Conservation (phyloP, 495 filamentous ascomycete species). For the Lasiosphaeria miniovina region DNA sequence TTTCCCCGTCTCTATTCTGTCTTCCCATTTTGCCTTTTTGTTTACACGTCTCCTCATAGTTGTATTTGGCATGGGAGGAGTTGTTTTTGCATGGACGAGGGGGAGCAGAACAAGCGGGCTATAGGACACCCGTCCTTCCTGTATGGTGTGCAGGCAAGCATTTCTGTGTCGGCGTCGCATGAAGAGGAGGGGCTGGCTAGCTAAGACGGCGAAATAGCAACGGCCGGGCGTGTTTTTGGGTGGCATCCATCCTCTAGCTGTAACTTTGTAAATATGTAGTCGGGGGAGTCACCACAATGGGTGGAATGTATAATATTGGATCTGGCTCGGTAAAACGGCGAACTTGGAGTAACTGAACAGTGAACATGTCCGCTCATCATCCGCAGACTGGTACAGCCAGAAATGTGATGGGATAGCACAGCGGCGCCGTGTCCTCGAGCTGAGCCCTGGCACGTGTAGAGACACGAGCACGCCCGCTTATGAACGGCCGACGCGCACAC, state of each 20-base stretch:
- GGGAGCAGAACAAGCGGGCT: neutral
- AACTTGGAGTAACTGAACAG: no score
- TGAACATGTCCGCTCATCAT: neutral
- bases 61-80: neutral
- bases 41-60: neutral
- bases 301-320: neutral
- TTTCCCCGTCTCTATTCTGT: neutral
- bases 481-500: neutral
- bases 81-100: neutral
- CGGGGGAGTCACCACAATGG: neutral
- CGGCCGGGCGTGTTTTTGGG: neutral
- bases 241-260: neutral
- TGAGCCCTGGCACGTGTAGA: neutral
- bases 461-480: neutral
- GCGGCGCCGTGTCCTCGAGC: neutral
- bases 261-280: neutral
- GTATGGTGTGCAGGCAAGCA: no score
- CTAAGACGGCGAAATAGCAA: neutral
- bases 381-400: neutral
- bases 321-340: neutral
- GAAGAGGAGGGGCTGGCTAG: neutral
- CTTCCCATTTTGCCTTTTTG: neutral
- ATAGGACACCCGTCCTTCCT: no score
- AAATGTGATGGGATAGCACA: neutral
- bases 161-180: no score